Percentiles rank a stretch among this genome's conserved stretches.
Evolutionary conservation across 306 rosid species (phyloP).

Genomic region (Cicer chorassanicum): DNA sequence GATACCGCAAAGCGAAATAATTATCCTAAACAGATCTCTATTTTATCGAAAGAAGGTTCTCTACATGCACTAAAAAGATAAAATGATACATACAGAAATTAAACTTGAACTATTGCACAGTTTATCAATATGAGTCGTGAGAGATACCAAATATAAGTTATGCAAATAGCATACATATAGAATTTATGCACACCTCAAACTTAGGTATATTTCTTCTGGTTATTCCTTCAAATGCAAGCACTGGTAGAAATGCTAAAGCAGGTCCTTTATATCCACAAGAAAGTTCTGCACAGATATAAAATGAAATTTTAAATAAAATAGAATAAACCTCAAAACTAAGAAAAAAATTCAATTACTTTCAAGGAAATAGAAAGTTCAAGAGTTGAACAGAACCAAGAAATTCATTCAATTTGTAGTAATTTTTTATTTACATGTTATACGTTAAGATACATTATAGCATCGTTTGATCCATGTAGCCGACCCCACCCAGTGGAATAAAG

Average conservation of each 20-base stretch:
- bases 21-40: slow-evolving; percentile 15
- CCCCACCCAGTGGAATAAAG: too few species aligned
- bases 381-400: slow-evolving; percentile 15
- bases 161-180: slow-evolving; percentile 18
- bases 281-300: slow-evolving; percentile 66
- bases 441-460: slow-evolving; percentile 1
- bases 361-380: background rate
- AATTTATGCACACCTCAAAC: slow-evolving; percentile 69
- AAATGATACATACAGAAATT: background rate
- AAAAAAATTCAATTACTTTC: slow-evolving; percentile 12
- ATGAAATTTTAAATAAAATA: slow-evolving; percentile 26
- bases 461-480: too few species aligned
- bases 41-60: background rate
- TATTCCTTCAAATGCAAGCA: slow-evolving; percentile 99
- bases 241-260: slow-evolving; percentile 77
- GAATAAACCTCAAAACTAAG: background rate
- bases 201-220: slow-evolving; percentile 95
- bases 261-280: slow-evolving; percentile 95
- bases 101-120: background rate
- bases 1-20: background rate
- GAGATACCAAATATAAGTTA: background rate
- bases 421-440: slow-evolving; percentile 24
- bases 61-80: slow-evolving; percentile 16
- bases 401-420: background rate
- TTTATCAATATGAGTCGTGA: background rate